A percentile compares a stretch with the other conserved stretches of the same genome.
Evolutionary conservation across 768 basidiomycete genomes (phyloP).

Genomic region (Amanita thiersii): DNA sequence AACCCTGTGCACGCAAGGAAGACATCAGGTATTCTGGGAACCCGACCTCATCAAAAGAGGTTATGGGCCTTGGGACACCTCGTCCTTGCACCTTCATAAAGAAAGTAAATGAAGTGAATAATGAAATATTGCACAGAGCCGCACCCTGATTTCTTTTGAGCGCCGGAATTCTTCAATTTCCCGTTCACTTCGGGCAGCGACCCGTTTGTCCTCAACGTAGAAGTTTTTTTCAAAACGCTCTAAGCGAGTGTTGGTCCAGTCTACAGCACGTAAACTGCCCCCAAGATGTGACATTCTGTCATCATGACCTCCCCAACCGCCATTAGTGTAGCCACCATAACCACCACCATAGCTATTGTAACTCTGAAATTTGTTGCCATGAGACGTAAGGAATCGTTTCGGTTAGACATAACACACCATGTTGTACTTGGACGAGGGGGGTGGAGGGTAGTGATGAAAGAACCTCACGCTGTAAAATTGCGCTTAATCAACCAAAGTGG

Average conservation of each 20-base stretch:
- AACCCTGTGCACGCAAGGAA: conserved; percentile 92
- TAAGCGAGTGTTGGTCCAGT: conserved; percentile 73
- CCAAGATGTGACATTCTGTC: conserved; percentile 82
- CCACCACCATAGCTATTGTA: conserved; percentile 39
- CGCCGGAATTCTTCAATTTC: conserved; percentile 87
- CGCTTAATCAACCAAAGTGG: conserved; percentile 11
- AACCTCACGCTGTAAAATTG: conserved; percentile 12
- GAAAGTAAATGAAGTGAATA: neutral
- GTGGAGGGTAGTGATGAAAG: conserved; percentile 4
- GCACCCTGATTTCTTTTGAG: conserved; percentile 80
- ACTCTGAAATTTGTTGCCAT: conserved; percentile 30
- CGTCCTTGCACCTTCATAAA: conserved; percentile 71
- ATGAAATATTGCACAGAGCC: conserved; percentile 10
- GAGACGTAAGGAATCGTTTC: conserved; percentile 18
- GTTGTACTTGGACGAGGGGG: neutral
- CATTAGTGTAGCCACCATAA: conserved; percentile 41
- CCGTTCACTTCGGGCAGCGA: conserved; percentile 65
- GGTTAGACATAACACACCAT: conserved; percentile 9
- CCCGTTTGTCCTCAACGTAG: conserved; percentile 84
- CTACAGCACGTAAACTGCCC: conserved; percentile 70
- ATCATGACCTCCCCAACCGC: conserved; percentile 45
- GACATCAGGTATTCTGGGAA: conserved; percentile 96
- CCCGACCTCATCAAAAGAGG: conserved; percentile 87
- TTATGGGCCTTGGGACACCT: conserved; percentile 81
- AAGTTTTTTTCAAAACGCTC: conserved; percentile 97